Base-by-base conservation (phyloP, 2,329 filamentous ascomycete species). In the Fusarium robinianum region DNA sequence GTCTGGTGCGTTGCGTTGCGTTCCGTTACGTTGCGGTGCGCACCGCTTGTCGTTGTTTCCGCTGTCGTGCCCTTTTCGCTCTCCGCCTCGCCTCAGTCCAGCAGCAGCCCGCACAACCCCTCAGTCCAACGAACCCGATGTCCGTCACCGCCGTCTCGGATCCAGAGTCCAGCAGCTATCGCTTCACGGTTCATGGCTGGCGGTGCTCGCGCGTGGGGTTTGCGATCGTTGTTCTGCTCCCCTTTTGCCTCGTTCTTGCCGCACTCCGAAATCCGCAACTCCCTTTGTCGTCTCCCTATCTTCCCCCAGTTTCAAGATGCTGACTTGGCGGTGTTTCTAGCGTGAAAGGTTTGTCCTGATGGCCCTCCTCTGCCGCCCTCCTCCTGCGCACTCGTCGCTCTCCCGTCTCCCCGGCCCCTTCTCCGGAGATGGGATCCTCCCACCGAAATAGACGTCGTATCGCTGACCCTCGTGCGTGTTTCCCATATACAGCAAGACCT, bases 401-500 rank as follows among this genome's bases (percentile, higher is more conserved):
- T 31, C 23, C 40, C 45, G 30, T 29, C 49, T 31, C 46, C 51
- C 51, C 49, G 36, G 40, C 45, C 27, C 34, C 38, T 39, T 55
- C 34, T 44, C 45, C 41, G 44, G 46, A 38, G 40, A 45, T 38
- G 36, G 26, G 21, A 59, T 43, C 37, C 44, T 34, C 49, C 52
- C 42, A 55, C 49, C 52, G 40, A 52, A 31, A 49, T 44, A 49
- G 44, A 56, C 41, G 43, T 40, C 47, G 47, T 49, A 51, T 49
- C 38, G 54, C 61, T 63, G 55, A 65, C 64, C n/a, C 51, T 49
- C 35, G 52, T 57, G 46, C 48, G 50, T 55, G 41, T 53, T 57
- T 29, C 41, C 21, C 40, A 36, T 71, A 36, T 58, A 55, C 73
- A 96, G 90, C 87, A 97, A 97, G 87, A 97, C 94, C 72, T 97